A percentile compares a stretch with the other conserved stretches of the same genome.
These are phyloP conservation scores for Panellus pusillus DNA, from an alignment of 768 basidiomycete genomes.

Conservation along the genomic window DNA sequence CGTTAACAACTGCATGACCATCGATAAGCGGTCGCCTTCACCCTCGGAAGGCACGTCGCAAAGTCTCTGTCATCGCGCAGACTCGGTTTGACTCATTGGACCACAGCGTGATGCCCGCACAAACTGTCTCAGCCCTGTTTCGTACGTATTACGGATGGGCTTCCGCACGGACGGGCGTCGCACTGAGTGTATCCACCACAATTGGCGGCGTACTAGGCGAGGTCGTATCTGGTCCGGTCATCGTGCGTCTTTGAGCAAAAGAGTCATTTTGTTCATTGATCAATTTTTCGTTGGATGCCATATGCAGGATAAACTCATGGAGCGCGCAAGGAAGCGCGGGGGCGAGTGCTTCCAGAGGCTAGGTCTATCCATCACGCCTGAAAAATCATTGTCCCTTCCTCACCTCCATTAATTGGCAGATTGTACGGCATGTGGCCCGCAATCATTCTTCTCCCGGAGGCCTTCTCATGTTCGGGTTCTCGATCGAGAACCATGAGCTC, in stretches of 20 bases:
- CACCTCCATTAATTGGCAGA: not conserved
- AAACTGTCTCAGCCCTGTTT: conserved; percentile 22
- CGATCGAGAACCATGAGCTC: conserved; percentile 17
- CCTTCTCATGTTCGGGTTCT: conserved; percentile 20
- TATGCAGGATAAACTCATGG: conserved; percentile 20
- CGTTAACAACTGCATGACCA: not conserved
- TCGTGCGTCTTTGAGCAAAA: not conserved
- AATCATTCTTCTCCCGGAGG: conserved; percentile 16
- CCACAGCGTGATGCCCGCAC: conserved; percentile 21
- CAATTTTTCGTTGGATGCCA: not conserved
- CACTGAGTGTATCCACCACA: conserved; percentile 20
- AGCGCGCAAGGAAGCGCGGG: conserved; percentile 9
- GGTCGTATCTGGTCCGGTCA: conserved; percentile 21
- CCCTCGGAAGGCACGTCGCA: conserved; percentile 17
- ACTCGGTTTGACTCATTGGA: not conserved
- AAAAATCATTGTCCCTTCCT: too few relatives aligned
- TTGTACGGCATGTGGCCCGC: conserved; percentile 24
- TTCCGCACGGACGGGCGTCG: conserved; percentile 21
- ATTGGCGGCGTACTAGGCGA: conserved; percentile 23
- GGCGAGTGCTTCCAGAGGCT: conserved; percentile 18
- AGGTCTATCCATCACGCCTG: conserved; percentile 1
- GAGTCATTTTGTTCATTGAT: not conserved
- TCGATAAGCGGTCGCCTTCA: conserved; percentile 18
- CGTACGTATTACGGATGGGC: conserved; percentile 17
- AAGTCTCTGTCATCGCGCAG: not conserved